These are phyloP conservation scores for Epichloe sylvatica DNA, from an alignment of 2,329 filamentous ascomycete genomes.

Conservation along the genomic window DNA sequence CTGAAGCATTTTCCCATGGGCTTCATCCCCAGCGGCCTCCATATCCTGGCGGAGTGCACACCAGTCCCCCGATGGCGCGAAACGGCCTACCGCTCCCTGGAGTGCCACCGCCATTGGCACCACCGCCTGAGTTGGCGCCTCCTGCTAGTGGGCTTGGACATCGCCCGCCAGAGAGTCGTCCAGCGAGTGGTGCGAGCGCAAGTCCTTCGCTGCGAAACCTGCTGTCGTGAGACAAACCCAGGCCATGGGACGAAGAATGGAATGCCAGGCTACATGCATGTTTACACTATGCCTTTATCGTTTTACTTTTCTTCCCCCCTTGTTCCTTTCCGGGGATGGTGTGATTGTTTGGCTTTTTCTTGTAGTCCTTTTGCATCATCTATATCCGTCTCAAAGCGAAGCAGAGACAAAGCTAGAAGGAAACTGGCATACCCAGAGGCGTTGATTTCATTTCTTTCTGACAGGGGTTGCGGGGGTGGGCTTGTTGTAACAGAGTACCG, in stretches of 20 bases:
- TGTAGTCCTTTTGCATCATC: not conserved
- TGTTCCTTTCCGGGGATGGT: not conserved
- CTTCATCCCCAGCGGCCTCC: constrained; percentile 27
- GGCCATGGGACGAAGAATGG: no score
- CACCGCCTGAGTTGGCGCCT: constrained; percentile 14
- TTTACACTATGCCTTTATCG: not conserved
- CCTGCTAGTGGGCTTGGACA: constrained; percentile 13
- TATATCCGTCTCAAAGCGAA: not conserved
- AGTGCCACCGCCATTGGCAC: constrained; percentile 9
- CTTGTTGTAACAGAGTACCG: not conserved
- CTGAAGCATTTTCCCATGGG: constrained; percentile 26
- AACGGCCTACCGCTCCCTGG: constrained; percentile 20
- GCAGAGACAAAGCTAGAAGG: not conserved
- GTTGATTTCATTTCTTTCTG: not conserved
- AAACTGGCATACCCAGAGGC: constrained; percentile 2
- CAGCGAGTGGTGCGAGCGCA: constrained; percentile 55
- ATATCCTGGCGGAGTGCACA: constrained; percentile 28
- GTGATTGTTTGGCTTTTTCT: not conserved
- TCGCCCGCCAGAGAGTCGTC: constrained; percentile 27
- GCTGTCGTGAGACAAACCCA: constrained; percentile 35
- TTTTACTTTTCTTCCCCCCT: not conserved
- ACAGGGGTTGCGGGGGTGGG: not conserved
- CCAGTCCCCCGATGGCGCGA: constrained; percentile 31
- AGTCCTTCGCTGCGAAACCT: constrained; percentile 65
- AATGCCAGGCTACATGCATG: not conserved